Conservation (phyloP, 1,284 basidiomycete species). For the Sporisorium iseilematis-ciliati region DNA sequence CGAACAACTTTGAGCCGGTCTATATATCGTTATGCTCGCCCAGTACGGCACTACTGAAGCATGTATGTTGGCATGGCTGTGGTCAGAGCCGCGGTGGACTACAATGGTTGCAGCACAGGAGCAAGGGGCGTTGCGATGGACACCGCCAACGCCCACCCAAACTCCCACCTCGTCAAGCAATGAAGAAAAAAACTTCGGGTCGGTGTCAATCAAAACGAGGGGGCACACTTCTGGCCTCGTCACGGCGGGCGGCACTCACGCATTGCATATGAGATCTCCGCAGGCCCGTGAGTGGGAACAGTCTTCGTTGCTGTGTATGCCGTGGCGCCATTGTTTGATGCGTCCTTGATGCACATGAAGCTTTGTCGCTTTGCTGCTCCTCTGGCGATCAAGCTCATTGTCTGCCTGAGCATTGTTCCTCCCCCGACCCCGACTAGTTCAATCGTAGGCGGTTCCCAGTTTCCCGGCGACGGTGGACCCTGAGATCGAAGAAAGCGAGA, state of each 20-base stretch:
- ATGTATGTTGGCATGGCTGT: not conserved
- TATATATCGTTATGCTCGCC: not conserved
- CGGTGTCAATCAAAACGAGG: not conserved
- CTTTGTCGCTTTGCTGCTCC: not conserved
- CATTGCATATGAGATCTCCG: not conserved
- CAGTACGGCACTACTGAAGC: not conserved
- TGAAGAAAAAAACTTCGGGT: not conserved
- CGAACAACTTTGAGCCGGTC: no score
- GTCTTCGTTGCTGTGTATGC: constrained; percentile 1
- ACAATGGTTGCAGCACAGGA: not conserved
- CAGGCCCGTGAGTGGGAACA: not conserved
- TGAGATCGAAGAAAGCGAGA: no score
- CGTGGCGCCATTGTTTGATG: constrained; percentile 5
- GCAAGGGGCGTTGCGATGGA: not conserved
- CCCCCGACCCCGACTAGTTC: not conserved
- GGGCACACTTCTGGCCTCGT: not conserved
- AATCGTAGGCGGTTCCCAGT: not conserved
- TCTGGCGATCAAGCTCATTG: not conserved
- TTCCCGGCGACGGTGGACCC: not conserved
- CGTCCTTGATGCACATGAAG: not conserved
- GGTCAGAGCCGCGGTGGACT: not conserved
- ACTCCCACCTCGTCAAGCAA: constrained; percentile 1
- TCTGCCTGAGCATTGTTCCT: not conserved
- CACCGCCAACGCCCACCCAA: not conserved
- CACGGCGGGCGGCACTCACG: not conserved